Conservation (phyloP, 2,329 filamentous ascomycete species). For the Aciculosporium take region DNA sequence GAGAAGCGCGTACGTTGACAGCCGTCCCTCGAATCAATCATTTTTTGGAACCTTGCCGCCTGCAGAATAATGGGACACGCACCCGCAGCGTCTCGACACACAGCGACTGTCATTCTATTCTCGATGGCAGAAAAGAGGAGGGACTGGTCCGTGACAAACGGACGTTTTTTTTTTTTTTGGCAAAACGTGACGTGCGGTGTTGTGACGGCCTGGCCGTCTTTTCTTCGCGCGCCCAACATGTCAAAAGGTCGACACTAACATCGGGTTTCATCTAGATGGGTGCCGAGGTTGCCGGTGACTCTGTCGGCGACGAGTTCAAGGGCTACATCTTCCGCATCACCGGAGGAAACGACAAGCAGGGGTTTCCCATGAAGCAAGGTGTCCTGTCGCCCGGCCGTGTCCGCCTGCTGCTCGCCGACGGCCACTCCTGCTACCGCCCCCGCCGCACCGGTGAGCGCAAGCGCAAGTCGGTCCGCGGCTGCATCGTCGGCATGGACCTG, state of each 20-base stretch:
- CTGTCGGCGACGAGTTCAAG: slow-evolving; percentile 98
- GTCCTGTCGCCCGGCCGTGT: slow-evolving; percentile 98
- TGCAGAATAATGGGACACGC: not conserved
- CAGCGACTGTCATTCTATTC: too few relatives aligned
- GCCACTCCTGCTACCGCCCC: slow-evolving; percentile 98
- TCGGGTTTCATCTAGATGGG: slow-evolving; percentile 48
- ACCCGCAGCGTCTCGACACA: not conserved
- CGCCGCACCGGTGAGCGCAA: slow-evolving; percentile 97
- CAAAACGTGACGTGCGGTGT: not conserved
- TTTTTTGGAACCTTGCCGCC: too few relatives aligned
- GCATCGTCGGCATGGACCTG: slow-evolving; percentile 94
- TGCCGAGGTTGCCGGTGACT: slow-evolving; percentile 83
- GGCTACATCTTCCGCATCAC: slow-evolving; percentile 99
- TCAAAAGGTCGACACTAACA: slow-evolving; percentile 17
- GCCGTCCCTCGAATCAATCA: too few relatives aligned
- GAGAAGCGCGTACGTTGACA: slow-evolving; percentile 68
- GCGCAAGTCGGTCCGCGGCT: slow-evolving; percentile 97
- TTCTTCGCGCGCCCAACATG: too few relatives aligned
- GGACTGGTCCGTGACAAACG: too few relatives aligned
- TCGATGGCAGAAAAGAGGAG: too few relatives aligned
- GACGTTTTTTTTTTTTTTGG: too few relatives aligned
- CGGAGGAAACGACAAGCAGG: slow-evolving; percentile 99
- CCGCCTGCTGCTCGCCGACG: slow-evolving; percentile 84
- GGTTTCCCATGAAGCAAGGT: slow-evolving; percentile 99
- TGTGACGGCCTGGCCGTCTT: not conserved